phyloP scores from a whole-genome alignment of 2,329 filamentous ascomycete genomes.

The Orbilia ellipsospora region DNA sequence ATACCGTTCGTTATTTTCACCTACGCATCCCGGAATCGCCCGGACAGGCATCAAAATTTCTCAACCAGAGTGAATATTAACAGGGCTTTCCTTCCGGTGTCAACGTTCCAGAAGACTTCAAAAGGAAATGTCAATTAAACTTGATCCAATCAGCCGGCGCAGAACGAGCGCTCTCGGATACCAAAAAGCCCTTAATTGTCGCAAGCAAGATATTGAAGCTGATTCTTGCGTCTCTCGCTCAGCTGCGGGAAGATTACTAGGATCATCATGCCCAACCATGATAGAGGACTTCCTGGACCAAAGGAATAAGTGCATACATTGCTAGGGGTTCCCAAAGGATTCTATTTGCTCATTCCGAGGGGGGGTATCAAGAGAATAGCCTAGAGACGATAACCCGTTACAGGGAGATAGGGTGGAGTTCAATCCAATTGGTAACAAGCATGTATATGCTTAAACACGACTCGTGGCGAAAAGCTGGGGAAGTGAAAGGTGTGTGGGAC shows the following conservation, averaged over 20 bases:
- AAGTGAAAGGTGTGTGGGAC: constrained; percentile 12
- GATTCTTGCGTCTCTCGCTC: not conserved
- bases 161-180: too few relatives aligned
- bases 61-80: too few relatives aligned
- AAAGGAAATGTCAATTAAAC: not conserved
- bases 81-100: too few relatives aligned
- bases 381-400: constrained; percentile 15
- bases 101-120: not conserved
- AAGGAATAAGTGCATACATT: constrained; percentile 45
- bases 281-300: constrained; percentile 27
- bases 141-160: too few relatives aligned
- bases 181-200: not conserved
- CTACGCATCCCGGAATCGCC: too few relatives aligned
- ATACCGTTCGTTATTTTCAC: too few relatives aligned
- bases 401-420: constrained; percentile 25
- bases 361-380: constrained; percentile 33
- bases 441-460: constrained; percentile 18
- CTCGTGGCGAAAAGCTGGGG: constrained; percentile 43
- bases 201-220: not conserved
- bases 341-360: constrained; percentile 3
- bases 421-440: constrained; percentile 28
- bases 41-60: too few relatives aligned
- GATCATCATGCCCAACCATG: constrained; percentile 6
- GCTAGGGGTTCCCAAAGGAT: constrained; percentile 45
- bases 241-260: constrained; percentile 6